Evolutionary conservation across 139 green algal genomes (phyloP).

Genomic region (Ettlia oleoabundans): DNA sequence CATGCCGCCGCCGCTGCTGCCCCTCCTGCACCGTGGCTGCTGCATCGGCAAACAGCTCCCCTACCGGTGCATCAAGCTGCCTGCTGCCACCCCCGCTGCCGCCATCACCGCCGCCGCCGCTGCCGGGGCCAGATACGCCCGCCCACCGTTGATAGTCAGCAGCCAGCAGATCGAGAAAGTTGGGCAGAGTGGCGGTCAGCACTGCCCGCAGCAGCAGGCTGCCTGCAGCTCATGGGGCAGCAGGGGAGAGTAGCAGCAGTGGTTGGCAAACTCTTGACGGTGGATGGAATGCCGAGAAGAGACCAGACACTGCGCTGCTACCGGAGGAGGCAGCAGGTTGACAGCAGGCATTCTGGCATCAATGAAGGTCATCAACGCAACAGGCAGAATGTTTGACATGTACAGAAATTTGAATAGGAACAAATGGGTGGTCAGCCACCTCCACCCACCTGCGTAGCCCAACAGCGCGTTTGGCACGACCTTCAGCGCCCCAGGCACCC

Average conservation of each 20-base stretch:
- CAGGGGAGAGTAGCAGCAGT: background rate
- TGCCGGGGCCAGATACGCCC: background rate
- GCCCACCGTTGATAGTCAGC: constrained; percentile 44
- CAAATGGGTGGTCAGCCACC: background rate
- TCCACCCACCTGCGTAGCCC: constrained; percentile 37
- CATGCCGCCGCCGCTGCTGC: constrained; percentile 15
- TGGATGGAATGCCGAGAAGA: background rate
- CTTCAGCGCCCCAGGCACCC: constrained; percentile 28
- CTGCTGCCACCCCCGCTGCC: background rate
- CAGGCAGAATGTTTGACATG: too few relatives aligned
- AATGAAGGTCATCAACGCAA: background rate
- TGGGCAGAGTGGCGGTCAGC: constrained; percentile 33
- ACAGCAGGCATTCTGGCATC: background rate
- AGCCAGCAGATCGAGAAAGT: constrained; percentile 42
- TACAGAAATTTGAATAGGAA: too few relatives aligned
- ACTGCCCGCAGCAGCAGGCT: constrained; percentile 32
- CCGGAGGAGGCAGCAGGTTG: background rate
- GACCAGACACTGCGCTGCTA: background rate
- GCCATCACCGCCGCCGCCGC: background rate
- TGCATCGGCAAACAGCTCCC: constrained; percentile 15
- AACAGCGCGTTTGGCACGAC: constrained; percentile 47
- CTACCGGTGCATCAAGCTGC: constrained; percentile 18
- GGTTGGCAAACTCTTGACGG: background rate
- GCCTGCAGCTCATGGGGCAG: background rate
- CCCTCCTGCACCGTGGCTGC: constrained; percentile 14